These are phyloP conservation scores for Fusarium zealandicum DNA, from an alignment of 2,329 filamentous ascomycete genomes.

Conservation along the genomic window DNA sequence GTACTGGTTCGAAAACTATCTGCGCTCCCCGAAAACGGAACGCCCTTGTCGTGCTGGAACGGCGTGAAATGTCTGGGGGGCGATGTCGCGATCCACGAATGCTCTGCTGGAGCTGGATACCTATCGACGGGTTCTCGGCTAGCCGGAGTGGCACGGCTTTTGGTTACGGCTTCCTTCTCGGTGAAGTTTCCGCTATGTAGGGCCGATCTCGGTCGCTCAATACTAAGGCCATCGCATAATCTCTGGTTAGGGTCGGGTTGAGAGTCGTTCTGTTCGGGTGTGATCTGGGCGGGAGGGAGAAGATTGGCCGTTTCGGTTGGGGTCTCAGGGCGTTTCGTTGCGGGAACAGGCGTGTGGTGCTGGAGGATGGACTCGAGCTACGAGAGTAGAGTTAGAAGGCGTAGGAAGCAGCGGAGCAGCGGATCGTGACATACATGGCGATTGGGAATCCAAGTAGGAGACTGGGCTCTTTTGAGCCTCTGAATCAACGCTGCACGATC, in stretches of 20 bases:
- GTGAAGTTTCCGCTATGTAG: constrained; percentile 74
- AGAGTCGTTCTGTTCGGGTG: constrained; percentile 45
- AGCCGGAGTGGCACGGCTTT: constrained; percentile 8
- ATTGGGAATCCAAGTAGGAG: constrained; percentile 75
- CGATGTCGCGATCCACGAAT: constrained; percentile 62
- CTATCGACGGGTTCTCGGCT: constrained; percentile 17
- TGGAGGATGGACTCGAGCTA: constrained; percentile 52
- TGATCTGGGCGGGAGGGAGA: constrained; percentile 57
- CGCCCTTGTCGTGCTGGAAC: constrained; percentile 52
- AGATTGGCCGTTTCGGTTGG: constrained; percentile 50
- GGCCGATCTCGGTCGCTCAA: constrained; percentile 83
- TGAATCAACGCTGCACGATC: constrained; percentile 84
- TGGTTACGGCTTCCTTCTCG: constrained; percentile 41
- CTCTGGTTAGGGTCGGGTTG: constrained; percentile 47
- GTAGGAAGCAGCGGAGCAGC: neutral
- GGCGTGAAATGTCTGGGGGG: constrained; percentile 60
- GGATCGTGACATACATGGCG: constrained; percentile 60
- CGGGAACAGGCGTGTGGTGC: constrained; percentile 23
- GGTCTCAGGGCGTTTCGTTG: constrained; percentile 40
- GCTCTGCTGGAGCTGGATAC: constrained; percentile 32
- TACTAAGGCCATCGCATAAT: constrained; percentile 65
- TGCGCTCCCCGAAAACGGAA: constrained; percentile 42
- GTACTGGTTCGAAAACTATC: constrained; percentile 54
- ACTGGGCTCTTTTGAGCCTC: constrained; percentile 80
- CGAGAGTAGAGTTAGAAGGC: neutral